These are phyloP conservation scores for Amborella trichopoda DNA, from an alignment of 164 flowering plant genomes.

Conservation along the genomic window DNA sequence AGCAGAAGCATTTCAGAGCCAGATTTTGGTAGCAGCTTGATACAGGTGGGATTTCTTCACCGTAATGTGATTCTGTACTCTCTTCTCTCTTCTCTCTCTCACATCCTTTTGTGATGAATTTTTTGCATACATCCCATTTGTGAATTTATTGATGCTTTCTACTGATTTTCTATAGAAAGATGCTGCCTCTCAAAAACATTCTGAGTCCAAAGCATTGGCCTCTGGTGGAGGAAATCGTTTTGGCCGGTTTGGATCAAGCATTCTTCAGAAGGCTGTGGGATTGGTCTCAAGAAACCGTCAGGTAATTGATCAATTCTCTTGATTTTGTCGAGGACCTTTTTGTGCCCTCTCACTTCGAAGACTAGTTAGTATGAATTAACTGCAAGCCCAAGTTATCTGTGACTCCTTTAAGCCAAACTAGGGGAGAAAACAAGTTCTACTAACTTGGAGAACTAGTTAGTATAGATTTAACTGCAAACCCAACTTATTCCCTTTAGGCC, in stretches of 20 bases:
- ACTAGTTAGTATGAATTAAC: no score
- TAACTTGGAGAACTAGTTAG: no score
- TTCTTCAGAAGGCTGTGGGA: conserved; percentile 65
- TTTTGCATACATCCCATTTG: not conserved
- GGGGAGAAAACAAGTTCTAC: no score
- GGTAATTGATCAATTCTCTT: conserved; percentile 17
- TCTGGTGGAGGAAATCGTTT: conserved; percentile 35
- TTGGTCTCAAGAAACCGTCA: conserved; percentile 46
- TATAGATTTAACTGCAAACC: no score
- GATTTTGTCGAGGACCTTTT: no score
- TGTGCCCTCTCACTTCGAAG: no score
- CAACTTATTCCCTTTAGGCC: no score
- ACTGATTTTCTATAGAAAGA: not conserved
- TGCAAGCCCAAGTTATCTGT: no score
- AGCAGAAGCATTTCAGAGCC: conserved; percentile 79
- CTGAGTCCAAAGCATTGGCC: conserved; percentile 27
- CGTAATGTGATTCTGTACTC: no score
- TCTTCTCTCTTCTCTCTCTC: not conserved
- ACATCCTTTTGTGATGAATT: not conserved
- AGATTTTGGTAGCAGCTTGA: conserved; percentile 50
- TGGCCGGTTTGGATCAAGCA: conserved; percentile 47
- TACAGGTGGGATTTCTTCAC: no score
- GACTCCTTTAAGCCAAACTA: no score
- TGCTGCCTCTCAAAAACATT: conserved; percentile 6
- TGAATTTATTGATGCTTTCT: not conserved